These are phyloP conservation scores for Chlorella sorokiniana DNA, from an alignment of 139 green algal species.

Conservation along the genomic window DNA sequence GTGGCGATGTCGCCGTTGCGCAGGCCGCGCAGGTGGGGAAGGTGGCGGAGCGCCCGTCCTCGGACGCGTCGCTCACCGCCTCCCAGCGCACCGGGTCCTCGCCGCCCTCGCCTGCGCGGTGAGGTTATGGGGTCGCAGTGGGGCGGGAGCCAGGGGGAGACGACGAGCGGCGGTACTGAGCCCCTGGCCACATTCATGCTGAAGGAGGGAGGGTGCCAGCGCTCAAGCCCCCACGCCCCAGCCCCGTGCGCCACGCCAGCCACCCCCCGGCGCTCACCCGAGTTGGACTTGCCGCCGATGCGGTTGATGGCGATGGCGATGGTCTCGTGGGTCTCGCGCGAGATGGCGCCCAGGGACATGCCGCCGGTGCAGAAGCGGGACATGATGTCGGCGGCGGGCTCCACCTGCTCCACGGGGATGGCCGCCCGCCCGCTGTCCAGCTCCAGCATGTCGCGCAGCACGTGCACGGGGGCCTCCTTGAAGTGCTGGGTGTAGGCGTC, in stretches of 20 bases:
- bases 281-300: constrained; percentile 93
- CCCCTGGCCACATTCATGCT: no score
- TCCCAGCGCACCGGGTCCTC: constrained; percentile 92
- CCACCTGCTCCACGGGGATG: constrained; percentile 87
- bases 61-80: constrained; percentile 77
- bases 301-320: constrained; percentile 99
- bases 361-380: constrained; percentile 97
- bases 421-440: constrained; percentile 63
- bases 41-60: constrained; percentile 70
- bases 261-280: constrained; percentile 92
- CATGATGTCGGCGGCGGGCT: constrained; percentile 89
- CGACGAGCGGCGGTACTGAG: no score
- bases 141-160: neutral
- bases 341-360: constrained; percentile 98
- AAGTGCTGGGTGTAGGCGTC: constrained; percentile 92
- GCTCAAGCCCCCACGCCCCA: no score
- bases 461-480: constrained; percentile 65
- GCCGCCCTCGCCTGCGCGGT: constrained; percentile 77
- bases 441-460: constrained; percentile 93
- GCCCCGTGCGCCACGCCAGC: no score
- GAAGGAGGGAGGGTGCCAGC: no score
- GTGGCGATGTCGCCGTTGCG: constrained; percentile 93
- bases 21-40: constrained; percentile 93
- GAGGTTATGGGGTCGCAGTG: neutral
- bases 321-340: constrained; percentile 95